phyloP scores from a whole-genome alignment of 73 alveolate species.

The Tetrahymena elliotti region DNA sequence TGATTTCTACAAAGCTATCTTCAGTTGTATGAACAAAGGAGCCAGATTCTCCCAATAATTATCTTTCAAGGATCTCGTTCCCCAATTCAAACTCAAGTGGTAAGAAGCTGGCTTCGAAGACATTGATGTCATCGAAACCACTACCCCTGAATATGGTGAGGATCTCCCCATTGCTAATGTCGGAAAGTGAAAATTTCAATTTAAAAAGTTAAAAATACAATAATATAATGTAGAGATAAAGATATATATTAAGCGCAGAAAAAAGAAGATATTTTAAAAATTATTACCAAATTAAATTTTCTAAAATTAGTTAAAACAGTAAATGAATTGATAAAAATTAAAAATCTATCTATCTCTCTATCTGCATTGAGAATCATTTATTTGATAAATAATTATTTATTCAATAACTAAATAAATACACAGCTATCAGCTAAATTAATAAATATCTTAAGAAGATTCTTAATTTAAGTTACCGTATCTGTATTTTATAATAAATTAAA shows the following conservation, averaged over 20 bases:
- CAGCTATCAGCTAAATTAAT: neutral
- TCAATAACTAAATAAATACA: neutral
- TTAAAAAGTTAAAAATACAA: neutral
- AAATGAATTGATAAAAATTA: neutral
- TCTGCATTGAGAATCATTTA: neutral
- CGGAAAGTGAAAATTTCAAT: neutral
- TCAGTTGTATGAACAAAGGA: neutral
- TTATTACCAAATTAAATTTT: neutral
- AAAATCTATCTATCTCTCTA: too few species aligned
- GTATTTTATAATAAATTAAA: neutral
- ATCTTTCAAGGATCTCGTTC: neutral
- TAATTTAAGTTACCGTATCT: neutral
- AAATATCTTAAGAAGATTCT: neutral
- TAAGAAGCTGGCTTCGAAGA: conserved; percentile 5
- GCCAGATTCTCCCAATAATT: conserved; percentile 2
- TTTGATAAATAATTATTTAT: too few species aligned
- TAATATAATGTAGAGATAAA: neutral
- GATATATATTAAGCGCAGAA: neutral
- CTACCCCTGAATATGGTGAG: conserved; percentile 14
- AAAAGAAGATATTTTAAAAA: neutral
- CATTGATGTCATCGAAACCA: neutral
- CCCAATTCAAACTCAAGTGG: neutral
- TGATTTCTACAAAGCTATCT: neutral
- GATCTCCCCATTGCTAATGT: conserved; percentile 13
- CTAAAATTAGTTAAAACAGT: neutral